phyloP scores from a whole-genome alignment of 192 early-diverging fungal species.

The Chytriomyces sp. region DNA sequence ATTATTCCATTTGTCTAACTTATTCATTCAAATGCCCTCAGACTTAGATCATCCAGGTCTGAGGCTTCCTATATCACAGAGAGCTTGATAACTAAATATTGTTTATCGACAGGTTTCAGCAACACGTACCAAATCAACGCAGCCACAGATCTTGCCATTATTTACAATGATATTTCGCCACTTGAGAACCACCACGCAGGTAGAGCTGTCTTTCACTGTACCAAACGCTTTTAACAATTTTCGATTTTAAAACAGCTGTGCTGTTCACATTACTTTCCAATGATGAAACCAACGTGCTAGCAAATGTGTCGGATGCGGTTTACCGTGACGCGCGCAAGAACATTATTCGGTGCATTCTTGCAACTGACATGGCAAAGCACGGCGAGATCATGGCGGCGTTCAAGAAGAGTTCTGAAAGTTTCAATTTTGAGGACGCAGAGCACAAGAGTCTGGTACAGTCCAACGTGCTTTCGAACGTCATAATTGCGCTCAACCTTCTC shows the following conservation, averaged over 20 bases:
- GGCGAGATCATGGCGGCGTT: conserved; percentile 48
- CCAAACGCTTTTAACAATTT: not conserved
- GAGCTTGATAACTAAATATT: not conserved
- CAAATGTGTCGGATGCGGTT: conserved; percentile 28
- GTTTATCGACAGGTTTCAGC: conserved; percentile 44
- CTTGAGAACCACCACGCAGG: conserved; percentile 57
- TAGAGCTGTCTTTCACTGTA: not conserved
- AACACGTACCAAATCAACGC: conserved; percentile 60
- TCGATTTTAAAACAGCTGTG: conserved; percentile 32
- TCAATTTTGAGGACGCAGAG: conserved; percentile 46
- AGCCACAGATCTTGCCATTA: conserved; percentile 47
- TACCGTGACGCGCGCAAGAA: conserved; percentile 52
- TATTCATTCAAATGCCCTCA: not conserved
- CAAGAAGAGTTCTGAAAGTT: conserved; percentile 42
- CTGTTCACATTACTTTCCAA: conserved; percentile 49
- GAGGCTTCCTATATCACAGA: not conserved
- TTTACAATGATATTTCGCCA: conserved; percentile 59
- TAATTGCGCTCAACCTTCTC: too few species aligned
- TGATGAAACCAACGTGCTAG: conserved; percentile 45
- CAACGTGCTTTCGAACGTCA: too few species aligned
- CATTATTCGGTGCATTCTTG: conserved; percentile 55
- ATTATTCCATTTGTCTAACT: not conserved
- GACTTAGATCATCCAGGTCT: conserved; percentile 34
- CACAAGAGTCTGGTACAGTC: conserved; percentile 45
- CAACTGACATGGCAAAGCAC: conserved; percentile 62